Base-by-base conservation (phyloP, 129 eudicot genomes). In the Arctium minus region DNA sequence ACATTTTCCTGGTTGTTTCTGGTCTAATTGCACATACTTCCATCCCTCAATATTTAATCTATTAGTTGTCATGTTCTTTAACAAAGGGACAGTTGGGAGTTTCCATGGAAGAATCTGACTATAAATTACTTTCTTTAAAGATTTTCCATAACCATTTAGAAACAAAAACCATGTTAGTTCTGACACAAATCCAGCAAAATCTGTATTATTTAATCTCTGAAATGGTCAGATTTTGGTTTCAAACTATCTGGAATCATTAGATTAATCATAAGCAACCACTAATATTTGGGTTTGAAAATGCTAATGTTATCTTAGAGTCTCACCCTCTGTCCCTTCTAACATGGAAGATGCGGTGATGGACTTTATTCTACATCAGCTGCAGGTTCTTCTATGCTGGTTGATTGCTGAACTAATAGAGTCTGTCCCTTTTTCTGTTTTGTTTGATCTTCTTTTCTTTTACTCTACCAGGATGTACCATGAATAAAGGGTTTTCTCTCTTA, bases 1-100 rank as follows among this genome's bases (percentile, higher is more conserved):
- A 70, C 87, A 64, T 35, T 27, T 84, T 84, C 87, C 84, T 84
- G 37, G 87, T 22, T 73, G 87, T 79, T 84, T 84, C 87, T 73
- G 80, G 87, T 72, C 48, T 38, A 68, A 35, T 46, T 82, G 81
- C 78, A 86, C 80, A 78, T 78, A 76, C 85, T 76, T 71, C 76
- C 80, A 76, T 81, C 70, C 77, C 81, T 76, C 79, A 82, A 80
- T 73, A 72, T 82, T 65, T 70, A 50, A 62, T 79, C 42, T 83
- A 77, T 82, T 86, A 86, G 91, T 93, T 92, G 93, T 89, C 87
- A 84, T 92, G 97, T 83, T 85, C 72, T 64, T 8, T 11, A 72
- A 5, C 72, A 72, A 39, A 84, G 90, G 90, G 93, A 89, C 96
- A 87, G 84, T 84, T 89, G 90, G 87, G 86, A 91, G 31, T 76